Evolutionary conservation across 1,284 basidiomycete species (phyloP).

Genomic region (Tilletia walkeri): DNA sequence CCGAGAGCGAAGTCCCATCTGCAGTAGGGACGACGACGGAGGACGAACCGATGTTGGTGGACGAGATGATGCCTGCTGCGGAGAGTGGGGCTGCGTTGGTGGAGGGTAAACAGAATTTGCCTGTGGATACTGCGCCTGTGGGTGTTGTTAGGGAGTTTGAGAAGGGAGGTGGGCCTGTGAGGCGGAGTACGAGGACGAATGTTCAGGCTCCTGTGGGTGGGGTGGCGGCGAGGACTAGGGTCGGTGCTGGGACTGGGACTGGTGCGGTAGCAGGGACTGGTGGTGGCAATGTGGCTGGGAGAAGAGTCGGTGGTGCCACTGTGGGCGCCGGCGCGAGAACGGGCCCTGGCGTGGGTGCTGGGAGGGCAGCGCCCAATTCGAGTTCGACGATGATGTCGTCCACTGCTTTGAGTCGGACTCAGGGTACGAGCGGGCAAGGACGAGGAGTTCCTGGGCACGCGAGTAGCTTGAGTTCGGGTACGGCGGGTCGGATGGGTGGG

Average conservation of each 20-base stretch:
- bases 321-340: background rate
- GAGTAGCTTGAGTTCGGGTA: background rate
- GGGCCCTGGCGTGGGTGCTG: background rate
- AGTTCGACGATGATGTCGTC: background rate
- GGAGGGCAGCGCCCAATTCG: background rate
- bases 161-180: background rate
- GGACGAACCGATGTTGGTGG: constrained; percentile 5
- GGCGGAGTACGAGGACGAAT: background rate
- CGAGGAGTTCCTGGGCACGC: background rate
- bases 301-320: background rate
- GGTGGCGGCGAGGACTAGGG: background rate
- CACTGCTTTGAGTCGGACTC: background rate
- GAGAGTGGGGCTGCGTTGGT: background rate
- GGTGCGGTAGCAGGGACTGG: background rate
- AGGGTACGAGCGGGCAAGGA: background rate
- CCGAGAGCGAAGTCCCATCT: background rate
- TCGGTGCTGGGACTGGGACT: background rate
- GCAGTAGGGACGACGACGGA: background rate
- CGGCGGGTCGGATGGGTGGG: background rate
- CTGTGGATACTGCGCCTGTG: background rate
- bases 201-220: background rate
- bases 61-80: background rate
- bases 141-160: background rate
- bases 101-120: constrained; percentile 3
- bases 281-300: background rate